These are phyloP conservation scores for Fusarium oligoseptatum DNA, from an alignment of 2,329 filamentous ascomycete genomes.

Conservation along the genomic window DNA sequence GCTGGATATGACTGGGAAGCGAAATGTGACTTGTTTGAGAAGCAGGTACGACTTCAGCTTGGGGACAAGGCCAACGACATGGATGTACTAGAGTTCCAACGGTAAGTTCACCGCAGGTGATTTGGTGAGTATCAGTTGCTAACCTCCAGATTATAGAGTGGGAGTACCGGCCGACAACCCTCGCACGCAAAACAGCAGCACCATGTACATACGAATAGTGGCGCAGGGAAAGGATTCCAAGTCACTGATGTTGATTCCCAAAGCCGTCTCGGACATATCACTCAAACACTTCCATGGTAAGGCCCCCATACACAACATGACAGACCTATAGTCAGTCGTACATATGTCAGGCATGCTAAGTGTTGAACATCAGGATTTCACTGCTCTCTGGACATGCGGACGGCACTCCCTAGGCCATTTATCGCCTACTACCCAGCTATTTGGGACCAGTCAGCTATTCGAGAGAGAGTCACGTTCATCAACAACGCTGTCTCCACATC, in stretches of 20 bases:
- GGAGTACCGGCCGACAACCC: neutral
- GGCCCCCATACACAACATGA: neutral
- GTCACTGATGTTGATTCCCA: neutral
- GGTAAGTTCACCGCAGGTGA: neutral
- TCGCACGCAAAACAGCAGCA: neutral
- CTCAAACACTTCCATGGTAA: constrained; percentile 17
- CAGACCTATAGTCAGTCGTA: neutral
- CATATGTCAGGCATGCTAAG: neutral
- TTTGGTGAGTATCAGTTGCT: neutral
- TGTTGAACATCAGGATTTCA: constrained; percentile 11
- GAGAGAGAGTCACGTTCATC: constrained; percentile 7
- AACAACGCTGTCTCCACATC: neutral
- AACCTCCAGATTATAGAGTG: neutral
- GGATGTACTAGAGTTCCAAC: constrained; percentile 27
- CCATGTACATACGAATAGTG: neutral
- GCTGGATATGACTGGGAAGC: constrained; percentile 61
- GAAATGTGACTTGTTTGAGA: constrained; percentile 64
- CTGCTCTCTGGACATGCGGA: constrained; percentile 18
- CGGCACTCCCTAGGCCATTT: constrained; percentile 16
- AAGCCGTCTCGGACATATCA: neutral
- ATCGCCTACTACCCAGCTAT: constrained; percentile 25
- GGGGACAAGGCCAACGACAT: constrained; percentile 31
- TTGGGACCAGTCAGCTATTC: constrained; percentile 8
- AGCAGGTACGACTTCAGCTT: constrained; percentile 59
- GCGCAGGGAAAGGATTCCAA: neutral